A percentile compares a stretch with the other conserved stretches of the same genome.
These are phyloP conservation scores for Rubia peregrina DNA, from an alignment of 305 asterid genomes.

Conservation along the genomic window DNA sequence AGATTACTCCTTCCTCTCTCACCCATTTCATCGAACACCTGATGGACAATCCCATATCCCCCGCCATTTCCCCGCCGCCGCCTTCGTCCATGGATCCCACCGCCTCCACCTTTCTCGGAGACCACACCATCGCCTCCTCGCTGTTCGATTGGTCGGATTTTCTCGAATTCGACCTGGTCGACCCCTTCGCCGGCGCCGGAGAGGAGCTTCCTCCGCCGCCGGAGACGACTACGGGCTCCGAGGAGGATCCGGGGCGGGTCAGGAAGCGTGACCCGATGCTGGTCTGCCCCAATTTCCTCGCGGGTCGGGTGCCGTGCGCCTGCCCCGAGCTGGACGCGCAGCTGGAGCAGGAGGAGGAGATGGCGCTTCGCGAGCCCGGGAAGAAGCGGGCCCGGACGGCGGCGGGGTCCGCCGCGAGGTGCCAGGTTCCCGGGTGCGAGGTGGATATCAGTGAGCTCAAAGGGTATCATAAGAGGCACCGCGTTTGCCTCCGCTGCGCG, in stretches of 20 bases:
- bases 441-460: slow-evolving; percentile 79
- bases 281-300: slow-evolving; percentile 67
- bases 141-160: slow-evolving; percentile 81
- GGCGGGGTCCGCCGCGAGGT: slow-evolving; percentile 33
- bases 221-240: not conserved
- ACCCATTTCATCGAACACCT: not conserved
- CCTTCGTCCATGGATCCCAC: slow-evolving; percentile 25
- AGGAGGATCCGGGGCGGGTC: slow-evolving; percentile 30
- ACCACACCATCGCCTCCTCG: slow-evolving; percentile 32
- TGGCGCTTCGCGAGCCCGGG: slow-evolving; percentile 31
- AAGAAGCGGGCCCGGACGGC: slow-evolving; percentile 53
- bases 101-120: slow-evolving; percentile 24
- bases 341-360: slow-evolving; percentile 48
- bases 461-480: slow-evolving; percentile 78
- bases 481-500: slow-evolving; percentile 74
- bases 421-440: slow-evolving; percentile 83
- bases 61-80: slow-evolving; percentile 20
- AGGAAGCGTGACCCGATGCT: slow-evolving; percentile 79
- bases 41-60: slow-evolving; percentile 21
- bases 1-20: not conserved
- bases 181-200: slow-evolving; percentile 16
- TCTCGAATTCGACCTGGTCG: slow-evolving; percentile 64
- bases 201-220: slow-evolving; percentile 19
- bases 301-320: slow-evolving; percentile 75
- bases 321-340: slow-evolving; percentile 75